A percentile compares a stretch with the other conserved stretches of the same genome.
phyloP scores from a whole-genome alignment of 352 stramenopile species.

The Hyphochytrium catenoides region DNA sequence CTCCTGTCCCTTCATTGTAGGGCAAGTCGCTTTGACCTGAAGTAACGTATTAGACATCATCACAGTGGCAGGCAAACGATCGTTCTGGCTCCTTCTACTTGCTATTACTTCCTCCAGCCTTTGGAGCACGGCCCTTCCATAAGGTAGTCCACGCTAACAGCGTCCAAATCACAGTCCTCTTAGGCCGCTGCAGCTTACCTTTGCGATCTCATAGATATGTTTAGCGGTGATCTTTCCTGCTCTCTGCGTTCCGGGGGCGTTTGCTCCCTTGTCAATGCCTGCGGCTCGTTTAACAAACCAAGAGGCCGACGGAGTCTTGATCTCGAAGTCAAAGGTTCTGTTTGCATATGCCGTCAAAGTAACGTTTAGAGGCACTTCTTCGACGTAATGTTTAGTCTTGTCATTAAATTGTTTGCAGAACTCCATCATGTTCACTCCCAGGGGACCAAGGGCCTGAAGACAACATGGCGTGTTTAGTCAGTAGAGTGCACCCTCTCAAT shows the following conservation, averaged over 20 bases:
- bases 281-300: slow-evolving; percentile 80
- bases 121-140: too few species aligned
- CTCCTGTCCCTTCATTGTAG: too few species aligned
- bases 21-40: too few species aligned
- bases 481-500: too few species aligned
- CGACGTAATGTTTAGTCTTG: slow-evolving; percentile 63
- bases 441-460: slow-evolving; percentile 67
- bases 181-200: too few species aligned
- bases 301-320: slow-evolving; percentile 78
- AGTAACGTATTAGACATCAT: too few species aligned
- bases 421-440: slow-evolving; percentile 99
- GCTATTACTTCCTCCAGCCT: too few species aligned
- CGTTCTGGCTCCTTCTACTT: too few species aligned
- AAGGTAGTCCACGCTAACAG: too few species aligned
- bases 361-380: slow-evolving; percentile 76
- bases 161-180: too few species aligned
- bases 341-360: slow-evolving; percentile 75
- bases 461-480: too few species aligned
- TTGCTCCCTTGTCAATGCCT: slow-evolving; percentile 44
- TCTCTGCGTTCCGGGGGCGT: slow-evolving; percentile 35
- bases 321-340: slow-evolving; percentile 86
- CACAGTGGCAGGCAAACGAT: too few species aligned
- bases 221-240: slow-evolving; percentile 69
- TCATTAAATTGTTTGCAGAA: slow-evolving; percentile 99
- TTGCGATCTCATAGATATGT: slow-evolving; percentile 93